Evolutionary conservation across 2,329 filamentous ascomycete genomes (phyloP), one percentile per base, ranked within the genome.

Genomic region (Pestalotiopsis sp.): DNA sequence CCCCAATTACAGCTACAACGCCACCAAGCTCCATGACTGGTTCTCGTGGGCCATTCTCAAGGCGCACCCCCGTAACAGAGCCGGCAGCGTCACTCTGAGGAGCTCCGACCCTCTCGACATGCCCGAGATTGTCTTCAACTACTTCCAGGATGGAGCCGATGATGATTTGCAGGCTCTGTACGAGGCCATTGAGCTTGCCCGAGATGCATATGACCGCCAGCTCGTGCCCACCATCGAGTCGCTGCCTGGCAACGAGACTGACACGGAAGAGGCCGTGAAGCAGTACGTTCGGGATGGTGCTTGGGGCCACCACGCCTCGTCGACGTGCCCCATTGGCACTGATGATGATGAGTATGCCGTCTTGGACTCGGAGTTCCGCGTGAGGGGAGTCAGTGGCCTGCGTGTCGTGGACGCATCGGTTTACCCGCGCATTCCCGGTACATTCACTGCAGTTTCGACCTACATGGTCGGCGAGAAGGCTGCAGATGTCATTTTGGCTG

Each of bases 81-180:
- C 86, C 5, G 92, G 92, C 9, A 86, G 84, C 1, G 91, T 94
- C 4, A 84, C 78, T 3, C 85, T 94, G 4, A 82, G 81, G 27
- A 91, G 88, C 0, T 81, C 85, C 0, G 84, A 92, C 73, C 90
- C 90, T 0, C 84, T 85, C 1, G 90, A 92, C 65, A 84, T 85
- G n/a, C 91, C 91, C 0, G 78, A 85, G 41, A 90, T 91, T 75
- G 83, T 85, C 75, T 90, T 90, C 80, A 86, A 87, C 73, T 87
- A 84, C 74, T 90, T 83, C 81, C 81, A 80, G 13, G 76, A 83
- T 31, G 84, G 86, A 1, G 81, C 83, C 9, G 77, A 77, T 0
- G 79, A 82, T 20, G 82, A 87, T 58, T 76, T 86, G 5, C 84
- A 89, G 59, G 86, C 88, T 0, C 69, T 89, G 25, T 80, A 81